Conservation (phyloP, 352 stramenopile genomes). For the Phytophthora sojae region DNA sequence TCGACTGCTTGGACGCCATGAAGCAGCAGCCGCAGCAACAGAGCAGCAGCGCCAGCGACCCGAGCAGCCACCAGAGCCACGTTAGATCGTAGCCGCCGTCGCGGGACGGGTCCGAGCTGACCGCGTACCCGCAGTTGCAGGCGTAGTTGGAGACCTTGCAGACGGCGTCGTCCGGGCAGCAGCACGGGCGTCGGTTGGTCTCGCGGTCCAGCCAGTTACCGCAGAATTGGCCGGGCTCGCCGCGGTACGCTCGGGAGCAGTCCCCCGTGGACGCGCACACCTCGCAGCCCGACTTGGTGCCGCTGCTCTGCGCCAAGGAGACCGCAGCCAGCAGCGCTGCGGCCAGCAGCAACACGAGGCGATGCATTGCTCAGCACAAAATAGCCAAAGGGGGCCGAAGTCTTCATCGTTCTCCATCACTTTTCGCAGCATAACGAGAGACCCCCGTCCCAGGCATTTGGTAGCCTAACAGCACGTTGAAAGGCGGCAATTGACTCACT, state of each 20-base stretch:
- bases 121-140: slow-evolving; percentile 46
- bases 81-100: slow-evolving; percentile 24
- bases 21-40: slow-evolving; percentile 43
- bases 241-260: slow-evolving; percentile 48
- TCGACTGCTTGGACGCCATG: slow-evolving; percentile 23
- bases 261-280: slow-evolving; percentile 53
- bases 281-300: slow-evolving; percentile 50
- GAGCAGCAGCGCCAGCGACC: slow-evolving; percentile 30
- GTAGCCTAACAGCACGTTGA: too few relatives aligned
- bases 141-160: slow-evolving; percentile 63
- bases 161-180: slow-evolving; percentile 48
- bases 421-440: neutral
- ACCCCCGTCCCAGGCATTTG: neutral
- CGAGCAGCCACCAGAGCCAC: slow-evolving; percentile 61
- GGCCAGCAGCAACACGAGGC: neutral
- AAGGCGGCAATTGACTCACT: too few relatives aligned
- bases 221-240: slow-evolving; percentile 52
- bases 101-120: too few relatives aligned
- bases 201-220: slow-evolving; percentile 63
- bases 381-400: neutral
- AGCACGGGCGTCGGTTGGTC: slow-evolving; percentile 51
- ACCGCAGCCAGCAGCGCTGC: slow-evolving; percentile 5
- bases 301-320: neutral
- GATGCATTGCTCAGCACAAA: neutral
- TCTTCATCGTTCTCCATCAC: neutral